Base-by-base conservation (phyloP, 2,329 filamentous ascomycete genomes). In the Phyllosticta citriasiana region DNA sequence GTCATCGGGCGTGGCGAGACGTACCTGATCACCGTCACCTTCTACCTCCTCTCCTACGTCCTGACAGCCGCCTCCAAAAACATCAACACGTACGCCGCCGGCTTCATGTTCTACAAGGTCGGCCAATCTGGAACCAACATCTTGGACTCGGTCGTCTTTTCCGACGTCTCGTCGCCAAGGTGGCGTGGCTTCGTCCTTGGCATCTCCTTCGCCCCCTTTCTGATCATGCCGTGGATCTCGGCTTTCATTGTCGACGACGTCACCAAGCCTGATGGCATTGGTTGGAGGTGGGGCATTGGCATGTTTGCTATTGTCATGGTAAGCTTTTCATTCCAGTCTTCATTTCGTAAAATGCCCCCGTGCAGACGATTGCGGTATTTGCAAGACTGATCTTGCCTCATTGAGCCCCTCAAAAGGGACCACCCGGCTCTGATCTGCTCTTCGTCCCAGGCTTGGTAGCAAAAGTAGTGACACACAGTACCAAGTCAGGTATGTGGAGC, bases 281-380 rank as follows among this genome's bases (percentile, higher is more conserved):
- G 76, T 5, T 79, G 76, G 76, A 66, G 76, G 33, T 78, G 74
- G 74, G 76, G 74, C 33, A 77, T 76, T 24, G 76, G 74, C 57
- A 77, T 78, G 71, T 74, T 77, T 52, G 73, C 72, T 25, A 72
- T 78, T 30, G 67, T 78, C 57, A 74, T 59, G 51, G 51, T 53
- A 19, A 22, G n/a, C 14, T 56, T 56, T 1, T 56, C 54, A 24
- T 30, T 56, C 22, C 27, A 1, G 6, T 55, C 53, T n/a, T 8
- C 16, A 19, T 5, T 8, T 6, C 24, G 16, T 22, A 30, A 27
- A 27, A 27, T 1, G n/a, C n/a, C 4, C 4, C 50, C 4, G n/a
- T 24, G 2, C n/a, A 52, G n/a, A 24, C 22, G n/a, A 9, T 6
- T 9, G 7, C n/a, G 7, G n/a, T 6, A 2, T 19, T 22, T n/a